Conservation (phyloP, 257 asterid genomes). For the Thymus quinquecostatus region DNA sequence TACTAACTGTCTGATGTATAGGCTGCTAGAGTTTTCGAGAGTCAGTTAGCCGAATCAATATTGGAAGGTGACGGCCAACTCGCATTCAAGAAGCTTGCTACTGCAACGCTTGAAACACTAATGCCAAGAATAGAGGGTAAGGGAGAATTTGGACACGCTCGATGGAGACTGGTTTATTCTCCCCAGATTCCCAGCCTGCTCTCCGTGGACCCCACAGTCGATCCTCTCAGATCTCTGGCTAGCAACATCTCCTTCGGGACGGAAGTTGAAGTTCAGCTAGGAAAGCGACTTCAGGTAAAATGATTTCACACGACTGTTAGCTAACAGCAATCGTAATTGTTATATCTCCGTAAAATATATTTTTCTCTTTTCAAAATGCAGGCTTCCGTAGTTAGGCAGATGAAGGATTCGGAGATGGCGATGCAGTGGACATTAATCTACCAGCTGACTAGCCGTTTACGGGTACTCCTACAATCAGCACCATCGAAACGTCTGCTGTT, state of each 20-base stretch:
- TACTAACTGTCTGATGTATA: constrained; percentile 34
- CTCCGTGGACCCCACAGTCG: constrained; percentile 90
- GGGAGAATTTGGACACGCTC: constrained; percentile 98
- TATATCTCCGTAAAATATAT: not conserved
- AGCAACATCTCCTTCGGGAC: constrained; percentile 98
- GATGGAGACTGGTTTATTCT: constrained; percentile 98
- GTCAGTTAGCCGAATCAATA: constrained; percentile 96
- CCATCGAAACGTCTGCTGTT: constrained; percentile 93
- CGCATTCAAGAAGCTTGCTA: constrained; percentile 98
- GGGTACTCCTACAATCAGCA: constrained; percentile 89
- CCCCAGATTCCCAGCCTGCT: constrained; percentile 97
- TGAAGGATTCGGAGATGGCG: constrained; percentile 99
- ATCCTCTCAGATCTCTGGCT: constrained; percentile 94
- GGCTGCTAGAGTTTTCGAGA: constrained; percentile 99
- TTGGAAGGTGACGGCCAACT: constrained; percentile 98
- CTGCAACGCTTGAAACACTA: constrained; percentile 89
- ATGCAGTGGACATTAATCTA: constrained; percentile 99
- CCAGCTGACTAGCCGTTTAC: constrained; percentile 92
- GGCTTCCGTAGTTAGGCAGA: constrained; percentile 99
- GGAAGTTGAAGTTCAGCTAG: constrained; percentile 97
- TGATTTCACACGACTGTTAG: not conserved
- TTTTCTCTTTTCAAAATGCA: constrained; percentile 33
- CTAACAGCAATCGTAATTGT: not conserved
- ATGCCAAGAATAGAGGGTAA: constrained; percentile 99
- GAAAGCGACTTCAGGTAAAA: constrained; percentile 94